A percentile compares a stretch with the other conserved stretches of the same genome.
These are phyloP conservation scores for Fraxinus excelsior DNA, from an alignment of 257 asterid species.

Conservation along the genomic window DNA sequence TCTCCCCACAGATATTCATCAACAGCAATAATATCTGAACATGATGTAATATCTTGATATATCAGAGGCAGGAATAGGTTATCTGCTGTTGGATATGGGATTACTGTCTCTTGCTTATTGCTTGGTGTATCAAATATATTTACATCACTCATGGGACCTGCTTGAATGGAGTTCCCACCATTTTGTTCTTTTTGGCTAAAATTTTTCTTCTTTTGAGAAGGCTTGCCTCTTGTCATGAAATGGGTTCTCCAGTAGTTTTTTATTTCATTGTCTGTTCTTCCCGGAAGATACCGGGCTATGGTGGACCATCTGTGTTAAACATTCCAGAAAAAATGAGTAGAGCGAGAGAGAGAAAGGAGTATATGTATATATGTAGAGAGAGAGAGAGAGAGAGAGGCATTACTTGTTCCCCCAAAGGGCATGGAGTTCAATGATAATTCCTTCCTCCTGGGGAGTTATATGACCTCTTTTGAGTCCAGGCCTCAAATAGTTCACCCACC, in stretches of 20 bases:
- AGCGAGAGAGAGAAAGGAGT: no score
- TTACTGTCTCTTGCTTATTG: neutral
- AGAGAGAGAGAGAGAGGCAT: neutral
- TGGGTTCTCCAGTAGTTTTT: constrained; percentile 63
- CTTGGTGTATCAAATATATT: neutral
- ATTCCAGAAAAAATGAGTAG: neutral
- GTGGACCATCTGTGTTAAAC: constrained; percentile 49
- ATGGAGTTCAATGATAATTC: constrained; percentile 55
- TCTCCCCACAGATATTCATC: constrained; percentile 4
- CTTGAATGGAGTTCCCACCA: neutral
- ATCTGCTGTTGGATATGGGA: neutral
- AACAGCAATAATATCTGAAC: neutral
- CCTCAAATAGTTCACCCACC: constrained; percentile 67
- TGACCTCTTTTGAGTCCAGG: constrained; percentile 61
- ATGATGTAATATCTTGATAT: neutral
- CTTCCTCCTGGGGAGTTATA: constrained; percentile 54
- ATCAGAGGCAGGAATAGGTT: neutral
- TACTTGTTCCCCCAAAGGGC: constrained; percentile 66
- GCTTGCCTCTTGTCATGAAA: constrained; percentile 38
- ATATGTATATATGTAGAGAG: no score
- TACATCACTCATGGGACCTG: neutral
- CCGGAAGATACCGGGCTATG: constrained; percentile 55
- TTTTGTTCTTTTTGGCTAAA: neutral
- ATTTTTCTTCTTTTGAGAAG: neutral
- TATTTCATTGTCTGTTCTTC: constrained; percentile 63